A percentile compares a stretch with the other conserved stretches of the same genome.
Conservation (phyloP, 208 protist species). For the Trichomonas vaginalis region DNA sequence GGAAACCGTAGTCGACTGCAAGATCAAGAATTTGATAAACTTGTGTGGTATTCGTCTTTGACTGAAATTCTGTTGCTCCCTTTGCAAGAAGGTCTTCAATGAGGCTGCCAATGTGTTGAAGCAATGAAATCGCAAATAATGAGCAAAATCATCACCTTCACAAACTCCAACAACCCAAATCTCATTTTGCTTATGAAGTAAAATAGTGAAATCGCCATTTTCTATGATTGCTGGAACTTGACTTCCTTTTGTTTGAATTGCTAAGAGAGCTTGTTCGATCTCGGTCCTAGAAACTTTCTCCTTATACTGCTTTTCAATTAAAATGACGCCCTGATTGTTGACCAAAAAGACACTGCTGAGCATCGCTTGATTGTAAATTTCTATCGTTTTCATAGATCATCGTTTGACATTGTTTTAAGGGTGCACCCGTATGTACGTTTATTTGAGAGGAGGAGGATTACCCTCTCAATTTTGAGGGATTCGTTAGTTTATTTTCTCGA, state of each 20-base stretch:
- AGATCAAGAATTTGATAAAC: slow-evolving; percentile 8
- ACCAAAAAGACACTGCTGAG: not conserved
- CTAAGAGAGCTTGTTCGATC: not conserved
- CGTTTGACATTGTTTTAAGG: no score
- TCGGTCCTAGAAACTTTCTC: not conserved
- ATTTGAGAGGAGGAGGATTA: no score
- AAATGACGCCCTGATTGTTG: not conserved
- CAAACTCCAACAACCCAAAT: slow-evolving; percentile 11
- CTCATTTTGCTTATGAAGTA: not conserved
- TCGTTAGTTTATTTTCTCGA: no score
- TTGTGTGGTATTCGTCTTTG: not conserved
- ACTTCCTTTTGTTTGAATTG: not conserved
- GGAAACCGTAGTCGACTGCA: not conserved
- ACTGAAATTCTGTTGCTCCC: not conserved
- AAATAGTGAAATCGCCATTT: not conserved
- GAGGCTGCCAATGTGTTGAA: not conserved
- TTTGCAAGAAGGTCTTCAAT: not conserved
- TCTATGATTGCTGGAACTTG: not conserved
- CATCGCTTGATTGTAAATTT: not conserved
- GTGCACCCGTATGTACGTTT: no score
- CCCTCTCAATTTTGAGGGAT: no score
- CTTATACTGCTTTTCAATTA: not conserved
- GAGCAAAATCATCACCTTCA: not conserved
- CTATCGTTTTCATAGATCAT: no score
- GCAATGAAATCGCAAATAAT: not conserved